These are phyloP conservation scores for Coemansia sp. DNA, from an alignment of 192 early-diverging fungal species.

Conservation along the genomic window DNA sequence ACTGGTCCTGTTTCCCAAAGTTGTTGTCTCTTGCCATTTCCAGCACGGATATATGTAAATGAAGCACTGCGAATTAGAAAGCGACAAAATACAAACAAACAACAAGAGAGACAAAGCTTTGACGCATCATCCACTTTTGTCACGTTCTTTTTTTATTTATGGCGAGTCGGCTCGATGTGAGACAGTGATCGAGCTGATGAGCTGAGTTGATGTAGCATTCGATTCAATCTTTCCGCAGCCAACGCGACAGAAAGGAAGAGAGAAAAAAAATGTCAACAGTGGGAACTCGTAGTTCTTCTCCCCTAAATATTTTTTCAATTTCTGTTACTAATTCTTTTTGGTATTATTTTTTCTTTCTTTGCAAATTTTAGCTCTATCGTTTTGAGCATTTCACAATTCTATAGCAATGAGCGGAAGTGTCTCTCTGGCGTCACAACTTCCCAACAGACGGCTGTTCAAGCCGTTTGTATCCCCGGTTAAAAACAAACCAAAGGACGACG, in stretches of 20 bases:
- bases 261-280: neutral
- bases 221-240: neutral
- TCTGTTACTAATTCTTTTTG: neutral
- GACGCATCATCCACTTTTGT: neutral
- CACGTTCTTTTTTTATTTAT: neutral
- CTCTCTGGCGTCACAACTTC: constrained; percentile 24
- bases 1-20: neutral
- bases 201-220: neutral
- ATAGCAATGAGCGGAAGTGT: constrained; percentile 25
- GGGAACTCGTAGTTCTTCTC: neutral
- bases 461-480: constrained; percentile 50
- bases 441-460: constrained; percentile 40
- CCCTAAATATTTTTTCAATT: neutral
- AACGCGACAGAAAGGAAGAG: neutral
- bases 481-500: neutral
- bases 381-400: neutral
- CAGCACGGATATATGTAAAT: neutral
- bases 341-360: neutral
- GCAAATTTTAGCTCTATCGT: neutral
- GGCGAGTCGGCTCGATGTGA: constrained; percentile 1
- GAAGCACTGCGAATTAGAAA: neutral
- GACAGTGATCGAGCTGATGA: neutral
- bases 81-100: neutral
- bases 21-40: neutral
- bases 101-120: neutral